phyloP scores from a whole-genome alignment of 805 yeast species.

The Candida khao-thaluensis region DNA sequence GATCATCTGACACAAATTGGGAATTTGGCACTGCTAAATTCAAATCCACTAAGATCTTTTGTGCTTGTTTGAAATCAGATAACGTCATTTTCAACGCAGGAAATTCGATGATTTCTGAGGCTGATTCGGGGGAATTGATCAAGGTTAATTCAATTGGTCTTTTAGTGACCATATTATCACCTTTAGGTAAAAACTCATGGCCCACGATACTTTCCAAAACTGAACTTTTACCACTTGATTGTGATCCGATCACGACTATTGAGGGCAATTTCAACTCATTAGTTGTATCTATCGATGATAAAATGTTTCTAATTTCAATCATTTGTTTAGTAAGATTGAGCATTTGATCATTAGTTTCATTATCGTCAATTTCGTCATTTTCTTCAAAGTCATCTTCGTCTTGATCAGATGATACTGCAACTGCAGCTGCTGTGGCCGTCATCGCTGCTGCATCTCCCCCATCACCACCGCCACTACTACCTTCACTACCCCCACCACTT shows the following conservation, averaged over 20 bases:
- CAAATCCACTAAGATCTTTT: slow-evolving; percentile 78
- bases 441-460: slow-evolving; percentile 40
- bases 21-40: slow-evolving; percentile 87
- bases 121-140: slow-evolving; percentile 76
- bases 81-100: slow-evolving; percentile 84
- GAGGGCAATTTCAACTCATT: slow-evolving; percentile 85
- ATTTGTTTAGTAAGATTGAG: slow-evolving; percentile 87
- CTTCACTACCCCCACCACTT: slow-evolving; percentile 22
- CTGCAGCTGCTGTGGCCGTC: slow-evolving; percentile 52
- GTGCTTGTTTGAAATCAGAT: slow-evolving; percentile 87
- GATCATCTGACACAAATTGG: slow-evolving; percentile 89
- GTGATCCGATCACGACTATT: slow-evolving; percentile 96
- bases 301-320: slow-evolving; percentile 89
- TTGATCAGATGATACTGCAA: slow-evolving; percentile 23
- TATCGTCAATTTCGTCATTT: slow-evolving; percentile 45
- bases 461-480: slow-evolving; percentile 25
- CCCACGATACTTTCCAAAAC: slow-evolving; percentile 96
- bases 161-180: slow-evolving; percentile 96
- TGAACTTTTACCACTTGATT: slow-evolving; percentile 95
- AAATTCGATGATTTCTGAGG: slow-evolving; percentile 88
- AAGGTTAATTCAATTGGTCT: slow-evolving; percentile 95
- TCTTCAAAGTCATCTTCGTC: slow-evolving; percentile 50
- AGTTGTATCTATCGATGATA: slow-evolving; percentile 71
- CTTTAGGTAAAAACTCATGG: slow-evolving; percentile 96
- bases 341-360: slow-evolving; percentile 74